Evolutionary conservation across 768 basidiomycete species (phyloP), one percentile per base, ranked within the genome.

Genomic region (Amanita thiersii): DNA sequence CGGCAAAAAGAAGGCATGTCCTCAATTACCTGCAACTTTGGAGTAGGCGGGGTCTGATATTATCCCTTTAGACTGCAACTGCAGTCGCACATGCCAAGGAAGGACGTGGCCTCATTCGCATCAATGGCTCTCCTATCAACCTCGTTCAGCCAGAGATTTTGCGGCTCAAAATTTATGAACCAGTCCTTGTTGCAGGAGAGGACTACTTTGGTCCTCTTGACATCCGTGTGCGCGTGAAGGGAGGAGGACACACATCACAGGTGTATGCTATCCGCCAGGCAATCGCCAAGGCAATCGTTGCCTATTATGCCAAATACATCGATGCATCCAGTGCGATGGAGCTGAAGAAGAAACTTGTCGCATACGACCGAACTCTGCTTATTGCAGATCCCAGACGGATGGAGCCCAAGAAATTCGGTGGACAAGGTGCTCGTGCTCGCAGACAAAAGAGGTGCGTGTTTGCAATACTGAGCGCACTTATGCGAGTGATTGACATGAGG

Each of bases 381-480:
- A 92, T 93, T 51, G 86, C 91, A 43, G 91, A 94, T 62, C 91
- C 90, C 51, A 81, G 96, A 69, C 84, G 94, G 72, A 88, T 86
- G 84, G 94, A 98, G 65, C 94, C 94, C 55, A 97, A 97, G 82
- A 96, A 94, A 71, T 97, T 98, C 63, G 94, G 93, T 77, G 93
- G 93, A 74, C 76, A 73, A 63, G 93, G 93, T 81, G 93, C 93
- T 52, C 89, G 93, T 77, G 91, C 92, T 46, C 87, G 92, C 72
- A 84, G 92, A 68, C 93, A 96, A 75, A 96, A 94, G 77, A 88
- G 84, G 89, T 91, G 49, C 47, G 75, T 15, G 9, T 44, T 30
- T 26, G 32, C 32, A 28, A n/a, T n/a, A 33, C 12, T 35, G 23
- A 2, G 31, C 15, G 39, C 20, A 26, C 33, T 11, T 34, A 11